Evolutionary conservation across 495 filamentous ascomycete genomes (phyloP).

Genomic region (Cladorrhinum samala): DNA sequence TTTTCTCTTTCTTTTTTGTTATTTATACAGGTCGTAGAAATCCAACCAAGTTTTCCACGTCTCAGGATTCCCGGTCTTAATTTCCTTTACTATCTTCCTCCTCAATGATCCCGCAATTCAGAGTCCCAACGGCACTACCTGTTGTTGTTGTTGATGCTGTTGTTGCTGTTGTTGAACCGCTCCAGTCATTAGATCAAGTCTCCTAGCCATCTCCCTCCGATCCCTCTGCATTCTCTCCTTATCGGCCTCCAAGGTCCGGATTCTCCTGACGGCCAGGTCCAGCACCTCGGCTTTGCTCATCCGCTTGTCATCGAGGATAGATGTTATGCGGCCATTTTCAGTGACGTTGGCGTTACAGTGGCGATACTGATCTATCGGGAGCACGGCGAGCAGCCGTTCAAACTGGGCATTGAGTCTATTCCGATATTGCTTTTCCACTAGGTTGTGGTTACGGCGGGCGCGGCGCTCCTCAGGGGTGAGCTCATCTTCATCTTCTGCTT

Average conservation of each 20-base stretch:
- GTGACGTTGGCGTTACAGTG: not conserved
- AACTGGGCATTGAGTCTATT: constrained; percentile 26
- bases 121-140: not conserved
- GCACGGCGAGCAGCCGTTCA: constrained; percentile 19
- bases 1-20: not conserved
- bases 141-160: not conserved
- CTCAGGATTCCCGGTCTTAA: too few species aligned
- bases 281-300: constrained; percentile 29
- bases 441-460: constrained; percentile 24
- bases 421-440: constrained; percentile 29
- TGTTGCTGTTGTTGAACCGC: not conserved
- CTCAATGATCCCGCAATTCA: too few species aligned
- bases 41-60: too few species aligned
- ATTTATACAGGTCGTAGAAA: too few species aligned
- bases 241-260: constrained; percentile 18
- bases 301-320: constrained; percentile 10
- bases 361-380: constrained; percentile 13
- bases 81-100: not conserved
- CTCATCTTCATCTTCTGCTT: constrained; percentile 4
- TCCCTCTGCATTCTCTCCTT: constrained; percentile 10
- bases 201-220: constrained; percentile 11
- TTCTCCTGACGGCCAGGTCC: constrained; percentile 20
- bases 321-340: not conserved
- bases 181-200: constrained; percentile 10
- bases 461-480: constrained; percentile 20